phyloP scores from a whole-genome alignment of 129 eudicot genomes.

The Oenanthe sinensis region DNA sequence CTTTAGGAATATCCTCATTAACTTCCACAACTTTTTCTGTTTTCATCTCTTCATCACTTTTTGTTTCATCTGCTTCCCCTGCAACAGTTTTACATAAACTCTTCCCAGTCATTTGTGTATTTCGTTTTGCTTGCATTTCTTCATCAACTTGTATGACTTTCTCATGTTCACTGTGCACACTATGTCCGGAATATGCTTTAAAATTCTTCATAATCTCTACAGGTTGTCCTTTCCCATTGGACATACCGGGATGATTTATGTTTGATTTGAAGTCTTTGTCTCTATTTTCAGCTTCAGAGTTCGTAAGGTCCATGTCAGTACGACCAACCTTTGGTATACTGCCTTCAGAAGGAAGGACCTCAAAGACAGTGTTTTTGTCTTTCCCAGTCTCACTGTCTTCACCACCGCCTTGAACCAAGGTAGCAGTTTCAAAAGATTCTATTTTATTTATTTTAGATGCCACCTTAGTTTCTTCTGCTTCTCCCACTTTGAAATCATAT shows the following conservation, averaged over 20 bases:
- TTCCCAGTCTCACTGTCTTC: slow-evolving; percentile 20
- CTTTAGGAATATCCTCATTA: slow-evolving; percentile 9
- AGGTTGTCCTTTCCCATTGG: slow-evolving; percentile 17
- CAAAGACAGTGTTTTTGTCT: slow-evolving; percentile 19
- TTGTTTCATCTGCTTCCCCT: neutral
- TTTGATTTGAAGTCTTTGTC: slow-evolving; percentile 32
- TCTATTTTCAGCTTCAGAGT: slow-evolving; percentile 24
- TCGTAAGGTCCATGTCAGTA: slow-evolving; percentile 22
- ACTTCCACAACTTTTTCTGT: slow-evolving; percentile 1
- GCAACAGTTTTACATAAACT: neutral
- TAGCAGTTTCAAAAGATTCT: slow-evolving; percentile 21
- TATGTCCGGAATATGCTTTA: neutral
- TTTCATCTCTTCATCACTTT: slow-evolving; percentile 19
- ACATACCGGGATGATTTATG: slow-evolving; percentile 14
- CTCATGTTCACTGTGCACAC: neutral
- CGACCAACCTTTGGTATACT: slow-evolving; percentile 12
- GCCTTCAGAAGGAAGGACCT: slow-evolving; percentile 20
- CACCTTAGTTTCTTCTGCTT: slow-evolving; percentile 21
- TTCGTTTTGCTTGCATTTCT: slow-evolving; percentile 11
- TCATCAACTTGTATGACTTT: slow-evolving; percentile 21
- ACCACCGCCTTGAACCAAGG: slow-evolving; percentile 16
- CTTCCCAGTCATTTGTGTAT: slow-evolving; percentile 5
- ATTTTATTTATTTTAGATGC: slow-evolving; percentile 3
- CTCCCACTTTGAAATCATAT: slow-evolving; percentile 20
- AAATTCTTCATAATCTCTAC: slow-evolving; percentile 4